These are phyloP conservation scores for Pseudogymnoascus sp. DNA, from an alignment of 2,329 filamentous ascomycete genomes.

Conservation along the genomic window DNA sequence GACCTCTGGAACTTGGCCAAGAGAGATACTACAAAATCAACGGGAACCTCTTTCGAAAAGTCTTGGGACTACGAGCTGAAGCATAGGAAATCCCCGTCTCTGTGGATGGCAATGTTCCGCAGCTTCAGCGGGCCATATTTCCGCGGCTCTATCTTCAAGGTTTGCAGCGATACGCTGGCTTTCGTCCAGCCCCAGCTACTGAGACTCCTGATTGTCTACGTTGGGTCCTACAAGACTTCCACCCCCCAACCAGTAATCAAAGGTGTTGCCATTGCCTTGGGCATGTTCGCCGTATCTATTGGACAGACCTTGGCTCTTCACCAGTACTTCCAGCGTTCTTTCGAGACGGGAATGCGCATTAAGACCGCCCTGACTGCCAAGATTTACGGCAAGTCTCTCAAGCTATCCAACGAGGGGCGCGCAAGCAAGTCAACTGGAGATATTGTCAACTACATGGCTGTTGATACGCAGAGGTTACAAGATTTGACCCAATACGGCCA, in stretches of 20 bases:
- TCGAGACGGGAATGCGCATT: slow-evolving; percentile 94
- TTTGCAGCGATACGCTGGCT: slow-evolving; percentile 74
- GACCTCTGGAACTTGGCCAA: slow-evolving; percentile 89
- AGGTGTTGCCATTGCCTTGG: slow-evolving; percentile 78
- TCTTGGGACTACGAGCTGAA: slow-evolving; percentile 71
- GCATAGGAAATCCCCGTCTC: slow-evolving; percentile 58
- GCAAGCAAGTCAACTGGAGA: slow-evolving; percentile 87
- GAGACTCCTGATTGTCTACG: slow-evolving; percentile 73
- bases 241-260: slow-evolving; percentile 69
- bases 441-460: slow-evolving; percentile 99
- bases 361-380: slow-evolving; percentile 82
- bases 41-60: slow-evolving; percentile 59
- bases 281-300: slow-evolving; percentile 84
- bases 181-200: slow-evolving; percentile 90
- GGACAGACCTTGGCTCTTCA: slow-evolving; percentile 86
- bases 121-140: slow-evolving; percentile 82
- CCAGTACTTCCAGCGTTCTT: slow-evolving; percentile 94
- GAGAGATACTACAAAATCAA: slow-evolving; percentile 68
- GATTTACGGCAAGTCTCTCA: slow-evolving; percentile 87
- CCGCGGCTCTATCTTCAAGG: slow-evolving; percentile 76
- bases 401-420: slow-evolving; percentile 86
- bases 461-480: slow-evolving; percentile 90
- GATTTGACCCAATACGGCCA: slow-evolving; percentile 93
- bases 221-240: slow-evolving; percentile 61
- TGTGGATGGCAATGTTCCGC: slow-evolving; percentile 79